Evolutionary conservation across 257 asterid genomes (phyloP), one percentile per base, ranked within the genome.

Genomic region (Solanum infundibuliforme): DNA sequence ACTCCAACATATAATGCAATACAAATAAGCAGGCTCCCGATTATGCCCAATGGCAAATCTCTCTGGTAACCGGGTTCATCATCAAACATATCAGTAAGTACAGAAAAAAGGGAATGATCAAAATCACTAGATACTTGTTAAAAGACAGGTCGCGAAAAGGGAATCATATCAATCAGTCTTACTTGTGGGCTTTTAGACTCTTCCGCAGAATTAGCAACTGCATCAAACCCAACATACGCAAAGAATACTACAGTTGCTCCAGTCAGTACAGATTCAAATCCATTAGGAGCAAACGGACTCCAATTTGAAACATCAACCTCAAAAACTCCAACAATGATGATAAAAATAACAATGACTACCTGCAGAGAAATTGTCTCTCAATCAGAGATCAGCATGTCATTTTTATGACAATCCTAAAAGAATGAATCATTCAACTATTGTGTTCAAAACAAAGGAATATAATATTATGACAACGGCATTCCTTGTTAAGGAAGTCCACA

Each of bases 121-220:
- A 46, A 81, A 55, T 72, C 86, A 74, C 87, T 81, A 41, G 18
- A 85, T 86, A 65, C 68, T 46, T 83, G 84, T 46, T 41, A 87
- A 62, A 38, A 87, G 75, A 79, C 35, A 43, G 86, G 85, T 43
- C 36, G 3, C 81, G 7, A 72, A 55, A 73, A 29, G 88, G 48
- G 58, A 84, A 86, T 88, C 62, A 32, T 60, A 69, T 90, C 71
- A 68, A 79, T 88, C 71, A 48, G 62, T 41, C 88, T 35, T 90
- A 95, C 99, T 97, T 97, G 98, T 34, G 99, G 99, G 83, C 90
- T 95, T 93, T 95, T 97, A 86, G 98, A 91, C 92, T 97, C 99
- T 93, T 97, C 99, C 3, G 99, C 99, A 89, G 99, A 95, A 90
- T 95, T 97, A 87, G 99, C 99, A 87, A 97, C 99, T 18, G 98